These are phyloP conservation scores for Carallia brachiata DNA, from an alignment of 345 rosid species.

Conservation along the genomic window DNA sequence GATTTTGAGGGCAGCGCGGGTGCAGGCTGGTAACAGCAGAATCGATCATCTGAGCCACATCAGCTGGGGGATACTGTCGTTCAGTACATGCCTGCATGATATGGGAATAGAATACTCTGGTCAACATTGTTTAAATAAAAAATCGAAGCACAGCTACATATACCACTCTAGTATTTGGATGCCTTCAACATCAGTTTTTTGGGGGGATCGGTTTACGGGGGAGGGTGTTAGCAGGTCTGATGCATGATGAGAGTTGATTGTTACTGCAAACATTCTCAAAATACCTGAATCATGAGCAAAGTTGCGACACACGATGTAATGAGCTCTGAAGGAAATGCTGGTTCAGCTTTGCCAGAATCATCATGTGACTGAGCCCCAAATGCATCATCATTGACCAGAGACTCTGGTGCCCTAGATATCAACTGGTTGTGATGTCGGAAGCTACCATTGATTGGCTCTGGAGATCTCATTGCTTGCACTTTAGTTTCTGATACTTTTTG, in stretches of 20 bases:
- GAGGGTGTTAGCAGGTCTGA: too few species aligned
- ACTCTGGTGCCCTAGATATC: conserved; percentile 34
- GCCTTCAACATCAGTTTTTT: too few species aligned
- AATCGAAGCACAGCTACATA: not conserved
- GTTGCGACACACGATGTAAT: conserved; percentile 84
- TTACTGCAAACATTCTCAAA: not conserved
- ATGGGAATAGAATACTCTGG: conserved; percentile 3
- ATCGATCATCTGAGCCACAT: conserved; percentile 94
- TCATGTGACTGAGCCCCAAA: conserved; percentile 32
- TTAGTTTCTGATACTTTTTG: conserved; percentile 40
- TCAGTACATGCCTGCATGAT: conserved; percentile 75
- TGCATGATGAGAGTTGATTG: too few species aligned
- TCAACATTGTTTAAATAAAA: not conserved
- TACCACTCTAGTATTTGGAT: not conserved
- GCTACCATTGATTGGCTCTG: conserved; percentile 48
- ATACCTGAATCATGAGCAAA: conserved; percentile 87
- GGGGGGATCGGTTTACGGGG: too few species aligned
- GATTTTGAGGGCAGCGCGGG: conserved; percentile 77
- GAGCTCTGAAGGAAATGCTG: conserved; percentile 67
- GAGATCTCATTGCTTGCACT: conserved; percentile 28
- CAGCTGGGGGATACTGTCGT: conserved; percentile 78
- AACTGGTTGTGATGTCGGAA: conserved; percentile 31
- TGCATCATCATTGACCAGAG: conserved; percentile 22
- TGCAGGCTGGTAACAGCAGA: conserved; percentile 73
- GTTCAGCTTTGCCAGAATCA: conserved; percentile 41